phyloP scores from a whole-genome alignment of 805 yeast genomes.

The Barnettozyma sp. region DNA sequence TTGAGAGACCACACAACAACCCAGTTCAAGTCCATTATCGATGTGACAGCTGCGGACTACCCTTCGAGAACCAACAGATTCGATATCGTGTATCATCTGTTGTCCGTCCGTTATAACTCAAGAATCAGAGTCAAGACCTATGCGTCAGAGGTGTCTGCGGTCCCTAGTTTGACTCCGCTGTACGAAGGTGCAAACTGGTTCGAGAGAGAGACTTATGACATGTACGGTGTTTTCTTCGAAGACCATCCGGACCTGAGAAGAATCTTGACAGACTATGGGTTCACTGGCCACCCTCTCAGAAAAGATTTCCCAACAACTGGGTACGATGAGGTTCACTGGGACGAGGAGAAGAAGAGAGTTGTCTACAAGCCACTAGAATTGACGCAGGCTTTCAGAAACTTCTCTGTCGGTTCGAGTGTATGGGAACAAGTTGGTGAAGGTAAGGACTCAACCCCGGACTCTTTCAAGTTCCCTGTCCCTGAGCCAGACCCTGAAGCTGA shows the following conservation, averaged over 20 bases:
- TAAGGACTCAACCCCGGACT: conserved; percentile 70
- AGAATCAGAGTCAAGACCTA: conserved; percentile 85
- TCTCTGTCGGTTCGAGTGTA: conserved; percentile 78
- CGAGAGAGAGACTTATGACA: conserved; percentile 83
- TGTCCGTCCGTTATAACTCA: conserved; percentile 77
- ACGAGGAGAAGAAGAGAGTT: conserved; percentile 83
- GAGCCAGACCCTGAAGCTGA: conserved; percentile 63
- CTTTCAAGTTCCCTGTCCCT: conserved; percentile 77
- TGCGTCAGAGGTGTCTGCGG: conserved; percentile 75
- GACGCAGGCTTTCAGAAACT: conserved; percentile 89
- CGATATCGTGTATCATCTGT: conserved; percentile 78
- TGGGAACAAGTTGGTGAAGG: conserved; percentile 94
- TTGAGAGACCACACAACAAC: conserved; percentile 73
- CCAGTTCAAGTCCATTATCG: conserved; percentile 72
- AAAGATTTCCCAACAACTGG: conserved; percentile 93
- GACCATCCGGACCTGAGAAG: conserved; percentile 87
- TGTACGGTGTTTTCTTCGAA: conserved; percentile 82
- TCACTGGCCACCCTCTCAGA: conserved; percentile 86
- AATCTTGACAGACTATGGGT: conserved; percentile 87
- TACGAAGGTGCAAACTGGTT: conserved; percentile 85
- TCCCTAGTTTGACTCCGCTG: conserved; percentile 68
- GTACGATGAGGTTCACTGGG: conserved; percentile 84
- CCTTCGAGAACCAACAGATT: conserved; percentile 80
- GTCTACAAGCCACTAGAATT: conserved; percentile 86
- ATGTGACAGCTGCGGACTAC: conserved; percentile 81